These are phyloP conservation scores for Silene latifolia DNA, from an alignment of 148 eudicot genomes.

Conservation along the genomic window DNA sequence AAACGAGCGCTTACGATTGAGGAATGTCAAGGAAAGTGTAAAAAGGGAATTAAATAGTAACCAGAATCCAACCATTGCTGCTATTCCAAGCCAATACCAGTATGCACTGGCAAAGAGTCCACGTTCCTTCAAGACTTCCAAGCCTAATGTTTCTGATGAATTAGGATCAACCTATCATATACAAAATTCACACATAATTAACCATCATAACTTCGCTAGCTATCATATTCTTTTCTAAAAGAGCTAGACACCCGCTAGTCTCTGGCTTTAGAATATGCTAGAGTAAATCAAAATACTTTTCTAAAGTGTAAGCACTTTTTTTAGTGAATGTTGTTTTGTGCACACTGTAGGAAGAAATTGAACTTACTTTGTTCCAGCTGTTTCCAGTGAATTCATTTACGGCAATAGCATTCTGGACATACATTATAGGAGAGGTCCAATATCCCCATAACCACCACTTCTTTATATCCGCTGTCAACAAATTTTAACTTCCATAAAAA, in stretches of 20 bases:
- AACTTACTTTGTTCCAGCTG: constrained; percentile 22
- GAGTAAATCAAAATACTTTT: background rate
- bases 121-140: constrained; percentile 27
- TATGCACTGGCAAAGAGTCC: constrained; percentile 30
- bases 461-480: constrained; percentile 19
- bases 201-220: background rate
- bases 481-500: no score
- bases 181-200: background rate
- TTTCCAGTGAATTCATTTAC: constrained; percentile 33
- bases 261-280: no score
- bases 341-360: no score
- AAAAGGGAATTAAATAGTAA: constrained; percentile 39
- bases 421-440: constrained; percentile 1
- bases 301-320: no score
- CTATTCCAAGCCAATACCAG: constrained; percentile 52
- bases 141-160: constrained; percentile 24
- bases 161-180: background rate
- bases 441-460: constrained; percentile 19
- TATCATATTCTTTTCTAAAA: background rate
- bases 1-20: constrained; percentile 41
- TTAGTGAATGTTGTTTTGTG: no score
- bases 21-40: constrained; percentile 44
- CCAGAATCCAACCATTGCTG: constrained; percentile 43
- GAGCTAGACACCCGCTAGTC: no score
- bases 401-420: constrained; percentile 30